These are phyloP conservation scores for Striga asiatica DNA, from an alignment of 257 asterid species.

Conservation along the genomic window DNA sequence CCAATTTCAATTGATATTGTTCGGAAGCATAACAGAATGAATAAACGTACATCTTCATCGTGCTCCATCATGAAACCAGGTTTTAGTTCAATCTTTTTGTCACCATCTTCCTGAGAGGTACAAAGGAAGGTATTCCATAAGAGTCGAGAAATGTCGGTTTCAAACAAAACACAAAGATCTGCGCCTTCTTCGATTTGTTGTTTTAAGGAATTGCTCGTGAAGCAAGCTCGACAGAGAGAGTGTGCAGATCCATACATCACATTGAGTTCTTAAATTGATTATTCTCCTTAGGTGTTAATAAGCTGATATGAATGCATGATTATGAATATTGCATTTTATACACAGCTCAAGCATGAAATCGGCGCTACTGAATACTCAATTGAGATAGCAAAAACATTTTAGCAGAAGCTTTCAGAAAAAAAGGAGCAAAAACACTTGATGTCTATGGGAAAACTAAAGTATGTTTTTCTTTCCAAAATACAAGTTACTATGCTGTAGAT, in stretches of 20 bases:
- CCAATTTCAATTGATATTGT: not conserved
- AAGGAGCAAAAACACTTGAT: too few relatives aligned
- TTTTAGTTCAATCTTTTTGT: slow-evolving; percentile 78
- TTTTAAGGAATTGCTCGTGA: slow-evolving; percentile 5
- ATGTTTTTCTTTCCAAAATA: not conserved
- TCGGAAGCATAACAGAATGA: slow-evolving; percentile 14
- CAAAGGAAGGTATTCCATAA: slow-evolving; percentile 9
- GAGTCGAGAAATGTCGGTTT: not conserved
- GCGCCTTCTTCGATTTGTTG: not conserved
- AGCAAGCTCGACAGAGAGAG: too few relatives aligned
- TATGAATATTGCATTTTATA: too few relatives aligned
- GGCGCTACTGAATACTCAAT: too few relatives aligned
- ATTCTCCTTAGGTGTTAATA: too few relatives aligned
- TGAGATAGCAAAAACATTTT: too few relatives aligned
- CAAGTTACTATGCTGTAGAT: too few relatives aligned
- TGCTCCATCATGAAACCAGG: slow-evolving; percentile 98
- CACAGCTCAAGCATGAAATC: too few relatives aligned
- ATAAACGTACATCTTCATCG: slow-evolving; percentile 57
- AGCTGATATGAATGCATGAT: too few relatives aligned
- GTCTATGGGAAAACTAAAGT: not conserved
- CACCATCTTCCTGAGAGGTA: slow-evolving; percentile 68
- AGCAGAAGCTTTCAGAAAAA: too few relatives aligned
- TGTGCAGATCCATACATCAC: too few relatives aligned
- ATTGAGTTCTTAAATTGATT: too few relatives aligned
- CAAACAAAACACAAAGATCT: not conserved